Evolutionary conservation across 257 asterid genomes (phyloP), one percentile per base, ranked within the genome.

Genomic region (Plectranthus barbatus): DNA sequence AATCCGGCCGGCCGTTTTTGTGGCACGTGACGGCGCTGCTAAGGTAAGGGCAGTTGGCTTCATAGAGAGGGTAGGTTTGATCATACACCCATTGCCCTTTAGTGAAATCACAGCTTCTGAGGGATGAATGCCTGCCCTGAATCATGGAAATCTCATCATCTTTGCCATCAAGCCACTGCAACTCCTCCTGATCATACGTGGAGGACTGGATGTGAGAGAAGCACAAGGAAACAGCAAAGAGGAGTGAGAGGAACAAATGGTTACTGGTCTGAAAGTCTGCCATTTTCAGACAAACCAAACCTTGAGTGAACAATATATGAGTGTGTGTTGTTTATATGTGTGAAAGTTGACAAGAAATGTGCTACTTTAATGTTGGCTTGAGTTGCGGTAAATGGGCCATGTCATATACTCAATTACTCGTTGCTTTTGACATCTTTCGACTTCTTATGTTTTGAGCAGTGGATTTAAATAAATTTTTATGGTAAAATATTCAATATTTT

Each of bases 1-100:
- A 82, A 74, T 91, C 98, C 2, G 95, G 96, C 4, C 96, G 81
- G 0, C 96, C 98, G 56, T 91, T 91, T 67, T 80, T 79, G 44
- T 29, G 85, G 56, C 98, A 91, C 0, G 85, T 64, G 20, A 88
- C 94, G 10, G 98, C 78, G 48, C 74, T 73, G 61, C 86, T 86
- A 10, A 88, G 95, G 53, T 91, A 91, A 5, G 98, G 90, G 45
- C 98, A 91, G 21, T 67, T 52, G 61, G 91, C 71, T 50, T 86
- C 86, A 24, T 91, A 91, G 8, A 91, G 83, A 26, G 96, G 96
- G 55, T 88, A 91, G 7, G 84, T 73, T 67, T 82, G 81, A 61
- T 91, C 97, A 39, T 73, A 72, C 10, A 80, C 88, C 97, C 97
- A 90, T 71, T 90, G 85, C 23, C 97, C 97, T 50, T 74, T 69